Base-by-base conservation (phyloP, 2,329 filamentous ascomycete genomes). In the Stachybotrys chartarum region DNA sequence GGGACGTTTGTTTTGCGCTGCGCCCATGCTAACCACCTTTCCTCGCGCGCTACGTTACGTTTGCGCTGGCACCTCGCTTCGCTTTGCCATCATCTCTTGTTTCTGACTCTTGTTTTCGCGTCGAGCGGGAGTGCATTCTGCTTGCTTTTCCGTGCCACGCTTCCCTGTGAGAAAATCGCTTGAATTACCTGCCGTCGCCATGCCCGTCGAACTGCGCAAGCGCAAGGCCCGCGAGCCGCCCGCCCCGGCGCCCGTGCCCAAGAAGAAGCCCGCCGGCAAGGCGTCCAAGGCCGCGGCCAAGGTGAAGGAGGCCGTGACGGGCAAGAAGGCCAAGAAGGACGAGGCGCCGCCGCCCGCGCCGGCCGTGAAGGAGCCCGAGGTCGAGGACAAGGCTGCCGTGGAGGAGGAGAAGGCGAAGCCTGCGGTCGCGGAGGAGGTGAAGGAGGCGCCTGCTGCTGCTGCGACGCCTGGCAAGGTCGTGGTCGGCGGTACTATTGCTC, bases 171-270 rank as follows among this genome's bases (percentile, higher is more conserved):
- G 24, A 10, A 39, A 42, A 42, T 42, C 35, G 10, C 54, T 49
- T 44, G 55, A 45, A 18, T 42, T 14, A 10, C 35, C 35, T 50
- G 16, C 18, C 53, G 54, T 55, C 48, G 68, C 58, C 54, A 84
- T 85, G 82, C 78, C 80, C 59, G 75, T 79, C 62, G 79, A 79
- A 64, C 74, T 85, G 48, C 78, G 82, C 71, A 84, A 85, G 74
- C 81, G 82, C 74, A 84, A 84, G 71, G 79, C 80, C 61, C 76
- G 76, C 54, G 74, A 73, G 64, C 70, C 75, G 56, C 70, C 74
- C 53, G 72, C 76, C 58, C 73, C 77, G 59, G 72, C 77, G 16
- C 72, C 77, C 24, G 70, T 70, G 42, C 60, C 65, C 49, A 73
- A 71, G 60, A 81, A 80, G 71, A 58, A 60, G 14, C 10, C 35